Evolutionary conservation across 495 filamentous ascomycete genomes (phyloP), one percentile per base, ranked within the genome.

Genomic region (Schizothecium vesticola): DNA sequence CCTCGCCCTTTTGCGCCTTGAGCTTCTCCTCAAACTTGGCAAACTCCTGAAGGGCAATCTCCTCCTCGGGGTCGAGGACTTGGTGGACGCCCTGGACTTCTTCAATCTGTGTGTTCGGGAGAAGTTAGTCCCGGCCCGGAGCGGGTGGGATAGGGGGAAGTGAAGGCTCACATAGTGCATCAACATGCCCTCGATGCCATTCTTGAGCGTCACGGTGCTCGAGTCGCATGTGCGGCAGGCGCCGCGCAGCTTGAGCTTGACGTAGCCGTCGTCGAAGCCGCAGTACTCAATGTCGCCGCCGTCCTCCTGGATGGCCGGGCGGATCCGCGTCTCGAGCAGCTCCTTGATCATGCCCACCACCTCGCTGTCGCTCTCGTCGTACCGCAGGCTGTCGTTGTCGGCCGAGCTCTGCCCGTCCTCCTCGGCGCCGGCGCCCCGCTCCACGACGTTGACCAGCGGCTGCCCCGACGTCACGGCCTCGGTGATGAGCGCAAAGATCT

Each of bases 301-400:
- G 70, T 99, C 95, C 75, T 99, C 94, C 79, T 97, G 94, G 66
- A 99, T 99, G 5, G 95, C 89, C 2, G 95, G 95, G 56, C 95
- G 83, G 73, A 99, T 96, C 62, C 95, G 82, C 23, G 96, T 99
- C 80, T 99, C 96, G 63, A 99, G 80, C n/a, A 99, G 80, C 80
- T 99, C 95, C 80, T 98, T 97, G 78, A 99, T 97, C 95, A 97
- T 97, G 65, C 91, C 88, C 28, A 98, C 88, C 11, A 97, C 92
- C 78, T 99, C 95, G 69, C 88, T 90, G 73, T 99, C 95, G 60
- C 93, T 88, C 73, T 94, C 92, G 70, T 93, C 86, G 74, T 90
- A 96, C 56, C 81, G 82, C 29, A 96, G 82, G 58, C 87, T 92
- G 73, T 96, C 91, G 71, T 86, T 83, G 24, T 87, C 81, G 28